Conservation (phyloP, 2,329 filamentous ascomycete genomes). For the Chaetomiaceae sp. region DNA sequence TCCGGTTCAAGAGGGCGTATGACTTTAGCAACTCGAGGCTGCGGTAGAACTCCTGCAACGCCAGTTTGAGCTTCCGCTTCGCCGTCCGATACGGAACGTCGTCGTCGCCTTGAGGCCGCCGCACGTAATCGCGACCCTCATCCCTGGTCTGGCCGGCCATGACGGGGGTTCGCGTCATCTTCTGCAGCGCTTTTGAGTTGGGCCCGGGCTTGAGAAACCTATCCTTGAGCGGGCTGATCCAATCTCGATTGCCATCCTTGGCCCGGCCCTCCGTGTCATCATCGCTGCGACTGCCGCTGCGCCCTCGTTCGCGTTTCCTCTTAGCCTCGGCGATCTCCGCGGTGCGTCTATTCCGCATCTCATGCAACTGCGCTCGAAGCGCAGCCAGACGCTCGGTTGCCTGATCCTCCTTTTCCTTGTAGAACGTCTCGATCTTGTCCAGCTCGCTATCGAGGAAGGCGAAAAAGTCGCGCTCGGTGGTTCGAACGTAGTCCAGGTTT, state of each 20-base stretch:
- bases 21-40: constrained; percentile 87
- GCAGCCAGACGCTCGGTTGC: constrained; percentile 66
- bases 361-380: constrained; percentile 80
- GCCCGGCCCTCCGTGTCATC: constrained; percentile 27
- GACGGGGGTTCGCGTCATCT: constrained; percentile 50
- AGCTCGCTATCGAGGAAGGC: constrained; percentile 78
- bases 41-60: constrained; percentile 89
- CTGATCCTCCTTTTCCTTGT: constrained; percentile 81
- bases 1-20: constrained; percentile 84
- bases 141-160: constrained; percentile 32
- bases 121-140: constrained; percentile 46
- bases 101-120: constrained; percentile 49
- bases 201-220: constrained; percentile 54
- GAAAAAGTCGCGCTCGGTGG: constrained; percentile 80
- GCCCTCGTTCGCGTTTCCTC: constrained; percentile 32
- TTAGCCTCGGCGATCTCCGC: constrained; percentile 58
- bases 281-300: constrained; percentile 24
- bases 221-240: constrained; percentile 52
- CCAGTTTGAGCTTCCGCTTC: constrained; percentile 86
- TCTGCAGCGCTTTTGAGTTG: constrained; percentile 56
- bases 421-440: constrained; percentile 88
- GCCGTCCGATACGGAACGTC: constrained; percentile 80
- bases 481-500: constrained; percentile 52
- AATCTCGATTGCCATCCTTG: constrained; percentile 31
- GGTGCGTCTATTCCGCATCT: constrained; percentile 82